phyloP scores from a whole-genome alignment of 108 stramenopile genomes.

The Cylindrotheca fusiformis region DNA sequence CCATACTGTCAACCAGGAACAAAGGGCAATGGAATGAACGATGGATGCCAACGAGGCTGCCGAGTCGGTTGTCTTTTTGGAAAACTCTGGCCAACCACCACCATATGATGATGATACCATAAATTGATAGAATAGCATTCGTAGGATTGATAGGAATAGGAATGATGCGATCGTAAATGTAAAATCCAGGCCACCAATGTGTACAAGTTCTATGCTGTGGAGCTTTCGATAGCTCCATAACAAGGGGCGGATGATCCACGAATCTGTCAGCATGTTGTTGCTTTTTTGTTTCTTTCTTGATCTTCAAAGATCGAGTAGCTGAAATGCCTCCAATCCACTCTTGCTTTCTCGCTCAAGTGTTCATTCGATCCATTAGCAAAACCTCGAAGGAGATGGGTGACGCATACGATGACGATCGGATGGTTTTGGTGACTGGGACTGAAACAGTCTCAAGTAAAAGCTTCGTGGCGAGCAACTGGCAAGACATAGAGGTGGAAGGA shows the following conservation, averaged over 20 bases:
- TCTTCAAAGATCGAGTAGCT: too few relatives aligned
- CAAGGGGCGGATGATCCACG: too few relatives aligned
- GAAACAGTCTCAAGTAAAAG: too few relatives aligned
- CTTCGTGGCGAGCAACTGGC: too few relatives aligned
- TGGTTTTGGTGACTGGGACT: too few relatives aligned
- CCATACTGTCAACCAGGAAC: conserved; percentile 22
- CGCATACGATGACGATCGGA: too few relatives aligned
- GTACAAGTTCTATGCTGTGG: background rate
- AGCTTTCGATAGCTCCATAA: background rate
- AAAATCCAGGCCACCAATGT: conserved; percentile 7
- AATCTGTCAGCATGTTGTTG: too few relatives aligned
- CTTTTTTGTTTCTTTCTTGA: background rate
- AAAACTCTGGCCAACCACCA: conserved; percentile 23
- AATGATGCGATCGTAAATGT: conserved; percentile 19
- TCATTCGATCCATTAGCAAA: too few relatives aligned
- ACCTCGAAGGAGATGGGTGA: too few relatives aligned
- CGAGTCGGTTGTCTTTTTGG: conserved; percentile 11
- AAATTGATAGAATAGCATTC: conserved; percentile 10
- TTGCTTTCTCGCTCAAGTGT: too few relatives aligned
- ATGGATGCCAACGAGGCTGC: conserved; percentile 23
- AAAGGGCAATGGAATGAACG: conserved; percentile 31
- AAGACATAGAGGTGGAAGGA: too few relatives aligned
- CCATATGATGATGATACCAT: conserved; percentile 3
- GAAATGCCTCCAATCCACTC: too few relatives aligned
- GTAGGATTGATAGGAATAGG: conserved; percentile 15